phyloP scores from a whole-genome alignment of 116 monocot species.

The Posidonia oceanica region DNA sequence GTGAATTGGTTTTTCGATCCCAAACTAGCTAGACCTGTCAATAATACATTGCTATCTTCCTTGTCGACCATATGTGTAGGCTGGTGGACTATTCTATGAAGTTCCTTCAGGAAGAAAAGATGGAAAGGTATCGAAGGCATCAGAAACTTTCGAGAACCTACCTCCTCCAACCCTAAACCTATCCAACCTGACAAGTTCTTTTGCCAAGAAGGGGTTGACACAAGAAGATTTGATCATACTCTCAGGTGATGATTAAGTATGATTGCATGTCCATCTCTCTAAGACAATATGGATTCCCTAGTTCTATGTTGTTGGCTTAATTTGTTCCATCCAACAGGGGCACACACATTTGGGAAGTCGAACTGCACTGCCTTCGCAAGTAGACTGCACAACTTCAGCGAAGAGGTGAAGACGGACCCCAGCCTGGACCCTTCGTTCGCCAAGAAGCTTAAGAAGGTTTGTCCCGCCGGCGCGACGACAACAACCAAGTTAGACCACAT shows the following conservation, averaged over 20 bases:
- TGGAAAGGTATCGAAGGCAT: constrained; percentile 35
- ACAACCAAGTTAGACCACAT: background rate
- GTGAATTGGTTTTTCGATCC: too few species aligned
- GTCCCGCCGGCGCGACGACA: constrained; percentile 12
- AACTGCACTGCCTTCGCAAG: constrained; percentile 24
- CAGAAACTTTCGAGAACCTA: constrained; percentile 34
- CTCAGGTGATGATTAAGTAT: too few species aligned
- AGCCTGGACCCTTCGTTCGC: constrained; percentile 18
- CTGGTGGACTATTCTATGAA: constrained; percentile 18
- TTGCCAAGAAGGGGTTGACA: constrained; percentile 47
- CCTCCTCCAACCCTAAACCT: constrained; percentile 30
- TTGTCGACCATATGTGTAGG: constrained; percentile 1
- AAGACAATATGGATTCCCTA: too few species aligned
- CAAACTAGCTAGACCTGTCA: too few species aligned
- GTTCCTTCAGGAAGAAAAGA: constrained; percentile 62
- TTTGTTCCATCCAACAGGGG: too few species aligned
- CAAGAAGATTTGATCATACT: constrained; percentile 68
- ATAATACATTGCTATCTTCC: too few species aligned
- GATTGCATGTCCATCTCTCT: too few species aligned
- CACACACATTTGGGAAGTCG: constrained; percentile 34
- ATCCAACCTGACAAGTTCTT: constrained; percentile 27
- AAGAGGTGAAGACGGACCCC: constrained; percentile 12
- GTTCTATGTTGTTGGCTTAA: too few species aligned
- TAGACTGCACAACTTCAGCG: constrained; percentile 24
- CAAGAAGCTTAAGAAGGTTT: constrained; percentile 11